Conservation (phyloP, 2,329 filamentous ascomycete species). For the Fusarium solani-melongenae region DNA sequence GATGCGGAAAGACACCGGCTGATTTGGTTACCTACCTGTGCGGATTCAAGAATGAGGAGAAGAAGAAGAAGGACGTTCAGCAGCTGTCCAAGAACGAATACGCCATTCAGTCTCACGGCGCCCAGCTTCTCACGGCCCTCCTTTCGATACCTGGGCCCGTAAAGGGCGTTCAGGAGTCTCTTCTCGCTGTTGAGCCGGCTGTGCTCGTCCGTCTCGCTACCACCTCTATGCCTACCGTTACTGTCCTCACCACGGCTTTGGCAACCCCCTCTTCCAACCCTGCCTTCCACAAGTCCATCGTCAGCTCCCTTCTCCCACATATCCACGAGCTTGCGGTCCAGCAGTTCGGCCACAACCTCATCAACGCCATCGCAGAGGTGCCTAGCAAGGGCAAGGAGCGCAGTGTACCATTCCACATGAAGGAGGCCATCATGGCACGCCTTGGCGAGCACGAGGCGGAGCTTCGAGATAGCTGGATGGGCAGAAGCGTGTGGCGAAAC, state of each 20-base stretch:
- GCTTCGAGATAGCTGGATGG: conserved; percentile 65
- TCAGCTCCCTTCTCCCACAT: conserved; percentile 59
- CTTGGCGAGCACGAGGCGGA: conserved; percentile 60
- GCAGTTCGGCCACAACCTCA: conserved; percentile 62
- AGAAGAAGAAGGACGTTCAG: conserved; percentile 50
- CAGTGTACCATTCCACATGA: conserved; percentile 67
- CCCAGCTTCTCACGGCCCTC: conserved; percentile 83
- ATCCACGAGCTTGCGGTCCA: conserved; percentile 59
- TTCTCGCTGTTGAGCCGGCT: conserved; percentile 68
- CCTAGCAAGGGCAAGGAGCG: conserved; percentile 62
- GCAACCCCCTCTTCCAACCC: conserved; percentile 59
- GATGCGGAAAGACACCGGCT: conserved; percentile 60
- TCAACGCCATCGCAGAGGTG: conserved; percentile 60
- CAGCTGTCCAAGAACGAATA: conserved; percentile 66
- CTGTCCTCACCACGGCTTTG: conserved; percentile 63
- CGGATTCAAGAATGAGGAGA: conserved; percentile 53
- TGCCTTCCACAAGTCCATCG: conserved; percentile 66
- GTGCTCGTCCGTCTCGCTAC: conserved; percentile 73
- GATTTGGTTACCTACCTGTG: conserved; percentile 63
- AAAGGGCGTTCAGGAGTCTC: conserved; percentile 78
- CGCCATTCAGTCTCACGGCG: conserved; percentile 74
- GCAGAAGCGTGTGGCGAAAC: conserved; percentile 66
- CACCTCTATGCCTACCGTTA: conserved; percentile 59
- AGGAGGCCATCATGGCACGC: conserved; percentile 64
- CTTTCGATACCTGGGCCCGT: conserved; percentile 78